A percentile compares a stretch with the other conserved stretches of the same genome.
These are phyloP conservation scores for Fraxinus paxiana DNA, from an alignment of 305 asterid genomes.

Conservation along the genomic window DNA sequence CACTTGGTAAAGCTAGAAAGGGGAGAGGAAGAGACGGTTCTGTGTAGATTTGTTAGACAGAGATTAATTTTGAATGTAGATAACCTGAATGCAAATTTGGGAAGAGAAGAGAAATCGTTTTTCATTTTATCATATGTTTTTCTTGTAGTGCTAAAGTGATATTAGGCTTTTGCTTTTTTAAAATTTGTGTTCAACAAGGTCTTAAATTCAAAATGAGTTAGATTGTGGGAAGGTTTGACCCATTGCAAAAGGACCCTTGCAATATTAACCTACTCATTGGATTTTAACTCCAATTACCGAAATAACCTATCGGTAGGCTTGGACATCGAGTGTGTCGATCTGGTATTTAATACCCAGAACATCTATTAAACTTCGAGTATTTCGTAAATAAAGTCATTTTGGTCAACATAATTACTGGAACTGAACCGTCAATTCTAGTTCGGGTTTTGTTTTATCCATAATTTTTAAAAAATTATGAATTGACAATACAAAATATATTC, in stretches of 20 bases:
- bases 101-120: neutral
- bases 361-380: neutral
- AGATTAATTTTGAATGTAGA: neutral
- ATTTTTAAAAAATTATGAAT: neutral
- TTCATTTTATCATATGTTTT: neutral
- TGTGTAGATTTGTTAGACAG: neutral
- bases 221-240: neutral
- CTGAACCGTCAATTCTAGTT: neutral
- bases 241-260: neutral
- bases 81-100: neutral
- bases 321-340: neutral
- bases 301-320: neutral
- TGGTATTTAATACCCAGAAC: neutral
- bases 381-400: neutral
- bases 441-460: neutral
- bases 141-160: neutral
- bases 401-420: neutral
- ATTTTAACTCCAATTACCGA: neutral
- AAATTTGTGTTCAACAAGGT: neutral
- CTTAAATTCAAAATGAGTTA: neutral
- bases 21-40: neutral
- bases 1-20: neutral
- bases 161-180: neutral
- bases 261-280: neutral
- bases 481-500: neutral